Base-by-base conservation (phyloP, 495 filamentous ascomycete genomes). In the Pyronema domesticum region DNA sequence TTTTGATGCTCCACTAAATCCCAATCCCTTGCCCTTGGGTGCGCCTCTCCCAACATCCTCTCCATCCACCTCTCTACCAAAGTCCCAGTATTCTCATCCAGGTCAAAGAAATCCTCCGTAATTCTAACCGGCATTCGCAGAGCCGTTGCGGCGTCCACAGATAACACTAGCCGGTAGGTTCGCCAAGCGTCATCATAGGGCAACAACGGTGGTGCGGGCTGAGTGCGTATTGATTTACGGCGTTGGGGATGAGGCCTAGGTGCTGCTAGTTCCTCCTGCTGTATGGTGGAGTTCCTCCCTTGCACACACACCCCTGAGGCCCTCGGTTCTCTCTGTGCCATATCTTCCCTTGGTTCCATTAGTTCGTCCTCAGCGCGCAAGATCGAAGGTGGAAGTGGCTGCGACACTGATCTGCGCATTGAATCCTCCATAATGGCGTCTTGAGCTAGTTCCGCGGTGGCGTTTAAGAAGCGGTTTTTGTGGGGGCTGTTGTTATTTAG, bases 391-490 rank as follows among this genome's bases (percentile, higher is more conserved):
- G 45, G 45, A 10, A 47, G 45, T 14, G 45, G 45, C n/a, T 19
- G 45, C 39, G 39, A 6, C 23, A 30, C 23, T 30, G 23, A 30
- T 13, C 39, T 42, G 39, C 39, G 39, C 11, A 17, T 13, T 13
- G 39, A 42, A 13, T 42, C 39, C 6, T 42, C 39, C 15, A 13
- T 17, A 17, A 17, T 13, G 1, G 39, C 6, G 6, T 42, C 39
- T 3, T 42, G 11, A 42, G 11, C 11, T 19, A 52, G 11, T 4
- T 58, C 60, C 4, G 60, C 60, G 6, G 58, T 39, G 2, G 60
- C 60, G 10, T 55, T 59, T 10, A 62, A 58, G 37, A 62, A 62
- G 6, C 60, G 43, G 42, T 62, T 62, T 17, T 37, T 61, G 8
- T 62, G 60, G 0, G 60, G 39, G 15, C 39, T 42, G 15, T 40